Base-by-base conservation (phyloP, 495 filamentous ascomycete genomes). In the Hypoxylon cercidicola region DNA sequence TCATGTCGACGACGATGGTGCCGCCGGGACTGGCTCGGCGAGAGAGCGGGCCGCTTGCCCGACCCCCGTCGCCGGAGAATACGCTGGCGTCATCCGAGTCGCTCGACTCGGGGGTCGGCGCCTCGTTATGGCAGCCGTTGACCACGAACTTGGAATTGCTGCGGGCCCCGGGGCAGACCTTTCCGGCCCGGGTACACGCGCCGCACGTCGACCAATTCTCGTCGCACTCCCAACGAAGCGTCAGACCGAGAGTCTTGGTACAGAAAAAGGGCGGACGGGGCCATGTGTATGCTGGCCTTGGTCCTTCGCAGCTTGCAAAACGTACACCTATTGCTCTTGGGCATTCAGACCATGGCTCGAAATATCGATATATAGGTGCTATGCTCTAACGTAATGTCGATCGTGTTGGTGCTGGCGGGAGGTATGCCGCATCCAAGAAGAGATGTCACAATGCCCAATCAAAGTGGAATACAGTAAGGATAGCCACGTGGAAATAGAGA, bases 141-240 rank as follows among this genome's bases (percentile, higher is more conserved):
- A 71, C 68, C 1, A 72, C 64, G 30, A 80, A 79, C 35, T 74
- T 74, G 41, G 71, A 73, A 10, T 58, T 69, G 8, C 51, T 72
- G 21, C 69, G 49, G n/a, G 73, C 63, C 3, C 59, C 60, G n/a
- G 75, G 74, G 21, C 76, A 80, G 19, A 57, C 60, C 44, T 66
- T 78, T 2, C 74, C 75, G 4, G 77, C 63, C 34, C 78, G 72
- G 20, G 51, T 47, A 55, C 78, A 80, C 48, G 78, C 75, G 19
- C 75, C 75, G 30, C 78, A 79, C 4, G 68, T 70, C 25, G 77
- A 76, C 71, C 72, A 78, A 45, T 73, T 73, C 61, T 80, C 78
- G 60, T 80, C 78, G 49, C 78, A 80, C 74, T 79, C 62, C 49
- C 28, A 28, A 35, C 3, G n/a, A 25, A 48, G 41, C 15, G 44